These are phyloP conservation scores for Cercospora zeae-maydis DNA, from an alignment of 2,329 filamentous ascomycete genomes.

Conservation along the genomic window DNA sequence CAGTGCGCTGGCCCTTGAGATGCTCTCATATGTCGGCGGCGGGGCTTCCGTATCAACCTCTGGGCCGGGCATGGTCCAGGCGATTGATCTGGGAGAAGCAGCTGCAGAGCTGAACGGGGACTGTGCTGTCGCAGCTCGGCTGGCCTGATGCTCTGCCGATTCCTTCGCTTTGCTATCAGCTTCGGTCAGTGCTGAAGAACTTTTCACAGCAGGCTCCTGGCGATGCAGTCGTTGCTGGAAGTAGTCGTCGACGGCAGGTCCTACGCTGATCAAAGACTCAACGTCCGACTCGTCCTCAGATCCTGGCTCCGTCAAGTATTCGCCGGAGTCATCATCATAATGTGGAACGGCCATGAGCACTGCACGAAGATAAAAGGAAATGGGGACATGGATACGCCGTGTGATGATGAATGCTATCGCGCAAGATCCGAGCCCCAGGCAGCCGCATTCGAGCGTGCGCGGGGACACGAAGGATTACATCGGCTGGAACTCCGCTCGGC, in stretches of 20 bases:
- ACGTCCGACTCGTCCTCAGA: slow-evolving; percentile 17
- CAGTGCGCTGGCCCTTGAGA: background rate
- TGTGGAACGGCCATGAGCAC: slow-evolving; percentile 11
- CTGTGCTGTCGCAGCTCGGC: slow-evolving; percentile 10
- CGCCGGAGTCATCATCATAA: slow-evolving; percentile 8
- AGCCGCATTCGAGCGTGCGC: background rate
- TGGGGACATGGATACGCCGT: background rate
- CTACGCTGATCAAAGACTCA: slow-evolving; percentile 18
- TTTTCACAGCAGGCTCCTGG: slow-evolving; percentile 22
- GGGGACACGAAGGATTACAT: background rate
- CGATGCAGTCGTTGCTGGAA: slow-evolving; percentile 21
- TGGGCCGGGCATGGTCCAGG: slow-evolving; percentile 19
- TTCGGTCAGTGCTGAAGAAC: slow-evolving; percentile 15
- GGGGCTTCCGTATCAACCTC: slow-evolving; percentile 18
- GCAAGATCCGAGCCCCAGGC: slow-evolving; percentile 6
- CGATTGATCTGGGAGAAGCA: slow-evolving; percentile 13
- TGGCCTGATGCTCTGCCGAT: slow-evolving; percentile 14
- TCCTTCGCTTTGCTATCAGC: slow-evolving; percentile 24
- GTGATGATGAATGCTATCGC: background rate
- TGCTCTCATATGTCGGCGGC: slow-evolving; percentile 30
- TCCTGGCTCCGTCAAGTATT: slow-evolving; percentile 17
- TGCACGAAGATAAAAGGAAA: background rate
- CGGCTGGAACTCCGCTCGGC: background rate
- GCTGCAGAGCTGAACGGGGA: slow-evolving; percentile 19
- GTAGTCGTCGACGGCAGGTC: slow-evolving; percentile 27